Percentiles rank a stretch among this genome's conserved stretches.
Evolutionary conservation across 208 protist species (phyloP).

Genomic region (Leishmania gerbilli): DNA sequence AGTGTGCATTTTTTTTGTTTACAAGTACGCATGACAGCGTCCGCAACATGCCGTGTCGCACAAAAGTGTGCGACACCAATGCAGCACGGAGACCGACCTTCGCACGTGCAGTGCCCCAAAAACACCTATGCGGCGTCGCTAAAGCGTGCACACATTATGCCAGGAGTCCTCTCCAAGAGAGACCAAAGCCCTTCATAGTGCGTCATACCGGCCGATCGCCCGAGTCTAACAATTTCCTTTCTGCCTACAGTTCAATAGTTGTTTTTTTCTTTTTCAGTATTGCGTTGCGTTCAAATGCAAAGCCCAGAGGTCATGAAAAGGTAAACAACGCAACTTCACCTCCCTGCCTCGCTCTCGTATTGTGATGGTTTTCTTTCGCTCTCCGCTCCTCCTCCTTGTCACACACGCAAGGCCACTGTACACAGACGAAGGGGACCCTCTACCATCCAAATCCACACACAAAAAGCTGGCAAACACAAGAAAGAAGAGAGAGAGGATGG

Average conservation of each 20-base stretch:
- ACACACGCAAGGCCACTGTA: neutral
- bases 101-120: neutral
- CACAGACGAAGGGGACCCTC: neutral
- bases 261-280: neutral
- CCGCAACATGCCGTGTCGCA: neutral
- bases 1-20: neutral
- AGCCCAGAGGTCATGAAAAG: neutral
- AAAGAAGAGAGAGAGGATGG: neutral
- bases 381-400: neutral
- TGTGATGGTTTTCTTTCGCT: neutral
- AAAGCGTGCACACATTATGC: neutral
- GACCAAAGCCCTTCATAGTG: neutral
- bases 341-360: neutral
- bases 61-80: neutral
- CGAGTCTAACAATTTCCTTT: neutral
- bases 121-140: neutral
- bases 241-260: neutral
- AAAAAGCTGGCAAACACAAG: neutral
- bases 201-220: neutral
- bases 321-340: neutral
- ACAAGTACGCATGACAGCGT: neutral
- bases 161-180: neutral
- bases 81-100: neutral
- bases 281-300: conserved; percentile 4
- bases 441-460: neutral